Conservation (phyloP, 768 basidiomycete genomes). For the Dioszegia crocea region DNA sequence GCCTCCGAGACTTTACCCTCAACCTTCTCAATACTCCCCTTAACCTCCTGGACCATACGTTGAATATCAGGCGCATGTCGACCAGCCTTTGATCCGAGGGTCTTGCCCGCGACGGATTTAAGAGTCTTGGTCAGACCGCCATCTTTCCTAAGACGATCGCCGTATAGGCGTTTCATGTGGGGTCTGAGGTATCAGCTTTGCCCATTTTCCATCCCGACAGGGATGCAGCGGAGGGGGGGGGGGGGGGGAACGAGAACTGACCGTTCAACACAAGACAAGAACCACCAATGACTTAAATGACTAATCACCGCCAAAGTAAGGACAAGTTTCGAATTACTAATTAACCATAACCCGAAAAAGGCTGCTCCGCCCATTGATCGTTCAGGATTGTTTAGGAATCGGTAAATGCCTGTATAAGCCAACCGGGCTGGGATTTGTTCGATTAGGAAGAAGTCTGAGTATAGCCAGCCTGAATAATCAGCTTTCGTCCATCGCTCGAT, state of each 20-base stretch:
- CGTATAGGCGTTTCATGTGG: slow-evolving; percentile 97
- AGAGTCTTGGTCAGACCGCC: slow-evolving; percentile 98
- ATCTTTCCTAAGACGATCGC: slow-evolving; percentile 85
- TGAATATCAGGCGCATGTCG: slow-evolving; percentile 76
- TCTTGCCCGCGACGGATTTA: slow-evolving; percentile 77
- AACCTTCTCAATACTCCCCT: slow-evolving; percentile 91
- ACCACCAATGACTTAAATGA: slow-evolving; percentile 92
- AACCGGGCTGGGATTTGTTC: slow-evolving; percentile 84
- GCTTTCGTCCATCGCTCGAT: not conserved
- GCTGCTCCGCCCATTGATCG: slow-evolving; percentile 85
- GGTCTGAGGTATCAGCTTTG: slow-evolving; percentile 58
- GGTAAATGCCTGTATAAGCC: slow-evolving; percentile 95
- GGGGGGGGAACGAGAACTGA: slow-evolving; percentile 51
- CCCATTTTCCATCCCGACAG: not conserved
- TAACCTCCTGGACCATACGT: slow-evolving; percentile 82
- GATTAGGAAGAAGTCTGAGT: slow-evolving; percentile 87
- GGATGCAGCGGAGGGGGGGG: too few species aligned
- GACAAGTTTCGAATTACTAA: slow-evolving; percentile 90
- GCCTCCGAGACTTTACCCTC: slow-evolving; percentile 89
- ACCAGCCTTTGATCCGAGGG: slow-evolving; percentile 69
- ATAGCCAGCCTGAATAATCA: slow-evolving; percentile 77
- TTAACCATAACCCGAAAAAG: slow-evolving; percentile 86
- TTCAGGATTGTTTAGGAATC: slow-evolving; percentile 94
- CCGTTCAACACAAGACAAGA: slow-evolving; percentile 87
- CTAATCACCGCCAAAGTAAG: slow-evolving; percentile 76